A percentile compares a stretch with the other conserved stretches of the same genome.
Conservation (phyloP, 2,329 filamentous ascomycete species). For the Xylariaceae sp. region DNA sequence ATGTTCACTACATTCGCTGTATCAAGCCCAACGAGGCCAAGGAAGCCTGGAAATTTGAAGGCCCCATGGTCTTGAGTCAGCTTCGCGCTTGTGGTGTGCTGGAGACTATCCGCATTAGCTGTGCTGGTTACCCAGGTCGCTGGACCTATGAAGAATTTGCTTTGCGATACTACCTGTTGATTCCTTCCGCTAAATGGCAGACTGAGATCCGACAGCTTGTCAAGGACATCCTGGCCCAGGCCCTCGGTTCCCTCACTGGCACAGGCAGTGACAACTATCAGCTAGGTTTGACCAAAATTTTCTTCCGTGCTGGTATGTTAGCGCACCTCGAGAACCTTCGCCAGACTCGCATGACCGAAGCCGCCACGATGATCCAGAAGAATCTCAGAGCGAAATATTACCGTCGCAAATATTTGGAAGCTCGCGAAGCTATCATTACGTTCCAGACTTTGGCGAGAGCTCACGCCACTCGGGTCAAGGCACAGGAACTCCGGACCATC, state of each 20-base stretch:
- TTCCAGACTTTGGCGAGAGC: conserved; percentile 79
- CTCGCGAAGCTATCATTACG: conserved; percentile 73
- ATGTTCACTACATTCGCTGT: conserved; percentile 98
- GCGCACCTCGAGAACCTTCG: conserved; percentile 94
- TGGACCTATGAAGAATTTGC: conserved; percentile 99
- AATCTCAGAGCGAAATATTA: conserved; percentile 96
- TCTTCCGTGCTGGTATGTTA: conserved; percentile 98
- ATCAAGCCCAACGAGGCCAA: conserved; percentile 99
- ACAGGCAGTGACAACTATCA: conserved; percentile 91
- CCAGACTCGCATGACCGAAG: conserved; percentile 85
- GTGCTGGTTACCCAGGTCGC: conserved; percentile 91
- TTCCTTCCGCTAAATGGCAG: conserved; percentile 86
- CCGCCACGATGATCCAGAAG: conserved; percentile 98
- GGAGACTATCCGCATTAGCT: conserved; percentile 96
- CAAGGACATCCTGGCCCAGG: conserved; percentile 84
- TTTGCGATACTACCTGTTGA: conserved; percentile 95
- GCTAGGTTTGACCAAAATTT: conserved; percentile 96
- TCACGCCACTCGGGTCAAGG: conserved; percentile 71
- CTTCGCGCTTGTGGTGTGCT: conserved; percentile 97
- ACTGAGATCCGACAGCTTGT: conserved; percentile 93
- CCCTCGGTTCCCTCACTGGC: conserved; percentile 73
- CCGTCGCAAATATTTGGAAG: conserved; percentile 84
- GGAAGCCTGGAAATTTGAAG: conserved; percentile 95
- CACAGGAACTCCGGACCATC: conserved; percentile 76
- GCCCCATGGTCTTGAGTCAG: conserved; percentile 97